Conservation (phyloP, 1,284 basidiomycete genomes). For the Thecaphora thlaspeos region DNA sequence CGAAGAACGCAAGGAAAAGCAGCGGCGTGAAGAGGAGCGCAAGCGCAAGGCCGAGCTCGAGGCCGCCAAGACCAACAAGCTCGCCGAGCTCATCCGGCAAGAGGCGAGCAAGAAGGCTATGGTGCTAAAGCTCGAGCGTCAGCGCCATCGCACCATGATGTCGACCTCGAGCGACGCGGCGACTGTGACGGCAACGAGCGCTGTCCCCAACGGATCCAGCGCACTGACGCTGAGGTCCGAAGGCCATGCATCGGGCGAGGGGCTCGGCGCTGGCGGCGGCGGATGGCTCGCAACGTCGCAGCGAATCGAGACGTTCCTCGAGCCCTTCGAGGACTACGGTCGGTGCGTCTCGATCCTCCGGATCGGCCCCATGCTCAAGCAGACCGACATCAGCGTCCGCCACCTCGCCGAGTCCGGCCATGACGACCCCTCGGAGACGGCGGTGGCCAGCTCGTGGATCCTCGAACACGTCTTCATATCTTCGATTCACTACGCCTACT, state of each 20-base stretch:
- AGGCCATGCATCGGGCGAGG: background rate
- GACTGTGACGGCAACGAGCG: background rate
- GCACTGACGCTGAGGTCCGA: background rate
- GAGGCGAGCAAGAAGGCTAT: conserved; percentile 41
- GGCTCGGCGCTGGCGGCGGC: background rate
- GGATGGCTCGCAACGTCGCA: background rate
- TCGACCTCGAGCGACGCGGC: background rate
- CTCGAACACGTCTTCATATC: conserved; percentile 46
- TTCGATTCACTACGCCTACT: conserved; percentile 40
- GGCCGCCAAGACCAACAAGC: conserved; percentile 36
- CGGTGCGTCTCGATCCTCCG: conserved; percentile 25
- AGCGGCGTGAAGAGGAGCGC: conserved; percentile 22
- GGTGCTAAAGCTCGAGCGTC: conserved; percentile 35
- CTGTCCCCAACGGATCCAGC: no score
- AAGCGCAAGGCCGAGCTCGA: conserved; percentile 25
- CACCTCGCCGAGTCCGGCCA: conserved; percentile 34
- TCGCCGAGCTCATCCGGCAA: conserved; percentile 42
- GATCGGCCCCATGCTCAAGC: conserved; percentile 43
- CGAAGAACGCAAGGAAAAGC: conserved; percentile 32
- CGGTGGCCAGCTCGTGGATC: conserved; percentile 31
- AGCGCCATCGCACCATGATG: conserved; percentile 21
- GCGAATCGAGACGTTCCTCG: conserved; percentile 41
- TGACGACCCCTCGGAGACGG: conserved; percentile 24
- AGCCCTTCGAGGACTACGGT: conserved; percentile 40
- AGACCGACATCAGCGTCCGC: conserved; percentile 20